These are phyloP conservation scores for Xylariaceae sp. DNA, from an alignment of 2,329 filamentous ascomycete genomes.

Conservation along the genomic window DNA sequence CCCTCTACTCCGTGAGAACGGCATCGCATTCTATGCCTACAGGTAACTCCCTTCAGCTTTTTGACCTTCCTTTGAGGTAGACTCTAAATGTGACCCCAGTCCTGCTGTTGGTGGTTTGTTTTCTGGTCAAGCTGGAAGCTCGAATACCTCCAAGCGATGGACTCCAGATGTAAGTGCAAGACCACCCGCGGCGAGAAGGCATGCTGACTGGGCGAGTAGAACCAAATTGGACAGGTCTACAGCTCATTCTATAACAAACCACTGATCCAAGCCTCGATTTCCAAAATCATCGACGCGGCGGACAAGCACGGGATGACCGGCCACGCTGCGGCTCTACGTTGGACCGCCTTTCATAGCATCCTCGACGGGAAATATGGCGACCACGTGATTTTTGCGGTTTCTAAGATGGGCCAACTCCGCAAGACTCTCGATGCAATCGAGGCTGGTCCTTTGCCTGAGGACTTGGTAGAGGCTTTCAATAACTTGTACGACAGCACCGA, in stretches of 20 bases:
- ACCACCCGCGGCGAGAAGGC: not conserved
- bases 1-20: slow-evolving; percentile 37
- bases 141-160: slow-evolving; percentile 12
- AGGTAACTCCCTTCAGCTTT: slow-evolving; percentile 18
- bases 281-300: slow-evolving; percentile 25
- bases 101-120: slow-evolving; percentile 19
- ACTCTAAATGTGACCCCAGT: slow-evolving; percentile 4
- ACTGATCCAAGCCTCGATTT: slow-evolving; percentile 25
- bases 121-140: slow-evolving; percentile 19
- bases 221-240: slow-evolving; percentile 6
- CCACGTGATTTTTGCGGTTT: slow-evolving; percentile 34
- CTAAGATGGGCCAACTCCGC: slow-evolving; percentile 34
- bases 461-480: slow-evolving; percentile 9
- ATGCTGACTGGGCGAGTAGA: slow-evolving; percentile 1
- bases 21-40: slow-evolving; percentile 43
- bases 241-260: slow-evolving; percentile 17
- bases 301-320: slow-evolving; percentile 34
- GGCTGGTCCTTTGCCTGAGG: slow-evolving; percentile 36
- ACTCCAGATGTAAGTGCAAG: slow-evolving; percentile 4
- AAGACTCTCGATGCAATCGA: slow-evolving; percentile 34
- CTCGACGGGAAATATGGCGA: slow-evolving; percentile 33
- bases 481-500: slow-evolving; percentile 5
- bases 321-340: slow-evolving; percentile 40
- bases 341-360: slow-evolving; percentile 36
- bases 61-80: not conserved